Conservation (phyloP, 192 early-diverging fungal species). For the Rhizophagus sp. region DNA sequence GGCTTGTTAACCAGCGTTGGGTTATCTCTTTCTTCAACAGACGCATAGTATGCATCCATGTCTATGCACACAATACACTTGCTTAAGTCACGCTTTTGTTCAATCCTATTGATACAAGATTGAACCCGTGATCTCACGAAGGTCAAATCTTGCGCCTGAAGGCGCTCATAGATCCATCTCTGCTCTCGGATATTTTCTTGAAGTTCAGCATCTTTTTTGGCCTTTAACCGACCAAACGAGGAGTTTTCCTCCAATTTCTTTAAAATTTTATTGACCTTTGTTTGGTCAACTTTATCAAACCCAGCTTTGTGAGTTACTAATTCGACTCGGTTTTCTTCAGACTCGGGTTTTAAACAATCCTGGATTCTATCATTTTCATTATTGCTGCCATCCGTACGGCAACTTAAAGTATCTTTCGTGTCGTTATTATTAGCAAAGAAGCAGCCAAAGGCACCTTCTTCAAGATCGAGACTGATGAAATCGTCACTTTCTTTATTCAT, state of each 20-base stretch:
- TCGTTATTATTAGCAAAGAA: neutral
- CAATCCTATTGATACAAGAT: slow-evolving; percentile 42
- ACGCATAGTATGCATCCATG: slow-evolving; percentile 76
- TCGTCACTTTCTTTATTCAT: neutral
- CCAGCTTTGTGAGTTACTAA: slow-evolving; percentile 44
- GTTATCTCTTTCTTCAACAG: slow-evolving; percentile 67
- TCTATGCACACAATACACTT: slow-evolving; percentile 65
- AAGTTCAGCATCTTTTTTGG: neutral
- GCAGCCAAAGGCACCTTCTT: neutral
- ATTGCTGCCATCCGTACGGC: neutral
- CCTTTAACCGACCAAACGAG: slow-evolving; percentile 17
- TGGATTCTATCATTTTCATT: neutral
- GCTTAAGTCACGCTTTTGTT: slow-evolving; percentile 47
- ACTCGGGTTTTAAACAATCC: neutral
- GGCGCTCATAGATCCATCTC: neutral
- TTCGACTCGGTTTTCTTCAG: neutral
- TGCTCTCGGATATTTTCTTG: neutral
- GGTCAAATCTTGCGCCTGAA: neutral
- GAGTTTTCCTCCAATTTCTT: slow-evolving; percentile 54
- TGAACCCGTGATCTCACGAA: slow-evolving; percentile 42
- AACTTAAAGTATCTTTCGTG: neutral
- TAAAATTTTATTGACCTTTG: slow-evolving; percentile 57
- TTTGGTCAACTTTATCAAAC: slow-evolving; percentile 44
- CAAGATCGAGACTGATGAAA: neutral
- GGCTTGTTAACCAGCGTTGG: slow-evolving; percentile 61